Base-by-base conservation (phyloP, 1,284 basidiomycete genomes). In the Xerocomus minutiporus region DNA sequence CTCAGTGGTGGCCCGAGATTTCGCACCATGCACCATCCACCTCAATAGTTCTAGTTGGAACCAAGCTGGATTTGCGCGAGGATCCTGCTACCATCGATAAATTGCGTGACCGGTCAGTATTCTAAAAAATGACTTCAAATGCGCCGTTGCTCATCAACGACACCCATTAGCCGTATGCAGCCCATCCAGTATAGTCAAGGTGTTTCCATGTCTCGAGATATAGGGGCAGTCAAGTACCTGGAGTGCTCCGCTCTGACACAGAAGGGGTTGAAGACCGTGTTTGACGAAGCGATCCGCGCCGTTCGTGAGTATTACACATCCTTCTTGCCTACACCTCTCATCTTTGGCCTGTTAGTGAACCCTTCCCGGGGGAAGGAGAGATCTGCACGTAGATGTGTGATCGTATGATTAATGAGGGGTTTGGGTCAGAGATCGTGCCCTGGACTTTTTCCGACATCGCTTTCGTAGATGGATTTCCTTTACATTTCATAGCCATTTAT, bases 191-290 rank as follows among this genome's bases (percentile, higher is more conserved):
- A 96, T 69, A 78, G 84, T 47, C 90, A 97, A 75, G 96, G 93
- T 52, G 86, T 92, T 38, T 79, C 84, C 49, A 94, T 97, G 92
- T 84, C 87, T 53, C 88, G 88, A 66, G 94, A 98, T 64, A 97
- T 99, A 60, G 88, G 89, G 36, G 96, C 96, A 34, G 91, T 96
- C 61, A 96, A 94, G 72, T 99, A 98, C 69, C 75, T 98, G 54
- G 96, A 99, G 73, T 98, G 96, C 71, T 97, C 93, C 26, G 97
- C 97, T 40, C 76, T 99, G 64, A 98, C 97, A 43, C 97, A 99
- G 78, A 96, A 97, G 74, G 95, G 93, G 23, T 74, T 97, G 64
- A 97, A 97, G 83, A 93, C 87, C 44, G 94, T 97, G 42, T 97
- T 97, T 70, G 95, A 97, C 70, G 94, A 97, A 73, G 93, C 93